Base-by-base conservation (phyloP, 1,139 yeast genomes). In the Pichia norvegensis region DNA sequence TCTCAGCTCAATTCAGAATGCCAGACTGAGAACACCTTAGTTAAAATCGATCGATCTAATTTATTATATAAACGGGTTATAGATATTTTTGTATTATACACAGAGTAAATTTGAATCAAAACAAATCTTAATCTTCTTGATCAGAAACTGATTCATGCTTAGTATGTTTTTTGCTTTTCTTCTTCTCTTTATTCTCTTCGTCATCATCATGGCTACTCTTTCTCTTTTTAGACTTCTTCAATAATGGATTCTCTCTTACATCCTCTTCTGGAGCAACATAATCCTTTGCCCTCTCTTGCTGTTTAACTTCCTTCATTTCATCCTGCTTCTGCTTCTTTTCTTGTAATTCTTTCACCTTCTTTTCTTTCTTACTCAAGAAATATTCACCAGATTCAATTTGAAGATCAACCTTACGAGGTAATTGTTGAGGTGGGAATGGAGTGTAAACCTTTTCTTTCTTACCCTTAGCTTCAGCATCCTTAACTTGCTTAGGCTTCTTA, bases 341-440 rank as follows among this genome's bases (percentile, higher is more conserved):
- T 52, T 81, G 82, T 55, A 82, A 69, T 57, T 81, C 79, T 66
- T 78, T 81, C 55, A 72, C 69, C 52, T 79, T 84, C 72, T 85
- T 85, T 58, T 90, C 95, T 57, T 72, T 76, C 69, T 86, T 85
- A 50, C 87, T 86, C 68, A 92, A 74, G 78, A 92, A 92, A 70
- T 87, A 92, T 66, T 94, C 98, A 78, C 99, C 99, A 72, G 95
- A 82, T 68, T 92, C 98, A 67, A 94, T 88, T 69, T 90, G 95
- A 64, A 90, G 71, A 78, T 94, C 99, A 67, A 94, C 74, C 85
- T 92, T 90, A 73, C 98, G 83, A 62, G 97, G 98, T 56, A 79
- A 78, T 68, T 87, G 99, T 48, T 87, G 86, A 56, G 98, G 98
- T 68, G 99, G 99, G 88, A 94, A 94, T 62, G 98, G 98, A 29